phyloP scores from a whole-genome alignment of 2,329 filamentous ascomycete genomes.

The Aspergillus melleus region DNA sequence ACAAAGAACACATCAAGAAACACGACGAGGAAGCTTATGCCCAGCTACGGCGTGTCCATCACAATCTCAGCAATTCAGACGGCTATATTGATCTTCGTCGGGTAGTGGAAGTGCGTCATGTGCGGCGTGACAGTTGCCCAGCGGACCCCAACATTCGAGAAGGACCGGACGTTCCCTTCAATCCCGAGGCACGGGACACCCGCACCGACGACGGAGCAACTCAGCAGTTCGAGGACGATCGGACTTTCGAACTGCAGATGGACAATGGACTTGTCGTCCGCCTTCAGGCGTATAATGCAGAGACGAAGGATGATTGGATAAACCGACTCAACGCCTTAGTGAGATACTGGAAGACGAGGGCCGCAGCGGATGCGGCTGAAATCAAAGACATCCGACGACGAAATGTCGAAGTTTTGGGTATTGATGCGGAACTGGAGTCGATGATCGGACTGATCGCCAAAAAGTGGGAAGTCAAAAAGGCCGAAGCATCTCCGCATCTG shows the following conservation, averaged over 20 bases:
- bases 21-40: constrained; percentile 61
- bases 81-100: constrained; percentile 64
- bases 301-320: constrained; percentile 63
- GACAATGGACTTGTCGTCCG: constrained; percentile 63
- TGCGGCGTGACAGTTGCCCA: constrained; percentile 52
- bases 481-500: constrained; percentile 62
- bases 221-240: constrained; percentile 55
- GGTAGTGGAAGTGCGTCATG: constrained; percentile 58
- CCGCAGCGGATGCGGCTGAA: constrained; percentile 56
- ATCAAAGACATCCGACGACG: constrained; percentile 57
- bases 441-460: constrained; percentile 64
- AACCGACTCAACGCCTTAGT: constrained; percentile 56
- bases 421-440: constrained; percentile 67
- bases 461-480: constrained; percentile 68
- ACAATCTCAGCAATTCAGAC: constrained; percentile 61
- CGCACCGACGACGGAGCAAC: constrained; percentile 55
- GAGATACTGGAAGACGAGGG: constrained; percentile 63
- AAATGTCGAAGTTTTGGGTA: constrained; percentile 61
- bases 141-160: constrained; percentile 54
- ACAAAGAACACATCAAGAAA: constrained; percentile 46
- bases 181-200: constrained; percentile 49
- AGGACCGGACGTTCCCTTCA: constrained; percentile 58
- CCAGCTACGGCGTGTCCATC: constrained; percentile 58
- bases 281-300: constrained; percentile 59
- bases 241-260: constrained; percentile 62